A percentile compares a stretch with the other conserved stretches of the same genome.
phyloP scores from a whole-genome alignment of 2,329 filamentous ascomycete genomes.

The Amylocarpus encephaloides region DNA sequence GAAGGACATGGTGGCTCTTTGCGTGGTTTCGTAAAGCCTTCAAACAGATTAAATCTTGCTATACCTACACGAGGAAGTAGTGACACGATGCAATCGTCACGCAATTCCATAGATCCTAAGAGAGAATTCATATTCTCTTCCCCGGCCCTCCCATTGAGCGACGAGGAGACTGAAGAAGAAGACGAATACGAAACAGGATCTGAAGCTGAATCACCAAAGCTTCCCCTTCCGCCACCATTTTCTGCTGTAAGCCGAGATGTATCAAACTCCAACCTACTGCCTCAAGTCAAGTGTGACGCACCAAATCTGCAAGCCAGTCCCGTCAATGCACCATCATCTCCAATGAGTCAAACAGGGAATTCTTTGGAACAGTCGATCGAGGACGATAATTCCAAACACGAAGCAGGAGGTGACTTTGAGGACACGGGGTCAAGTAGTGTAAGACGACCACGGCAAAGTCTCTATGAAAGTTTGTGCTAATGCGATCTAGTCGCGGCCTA shows the following conservation, averaged over 20 bases:
- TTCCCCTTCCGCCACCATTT: constrained; percentile 28
- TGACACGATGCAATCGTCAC: neutral
- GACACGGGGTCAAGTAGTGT: too few species aligned
- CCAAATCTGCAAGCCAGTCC: neutral
- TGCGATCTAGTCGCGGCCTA: constrained; percentile 7
- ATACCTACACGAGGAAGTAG: neutral
- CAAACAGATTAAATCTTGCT: constrained; percentile 3
- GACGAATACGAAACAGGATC: neutral
- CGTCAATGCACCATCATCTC: neutral
- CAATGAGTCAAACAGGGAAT: neutral
- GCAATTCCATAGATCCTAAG: neutral
- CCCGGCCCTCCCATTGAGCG: neutral
- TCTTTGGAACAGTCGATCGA: neutral
- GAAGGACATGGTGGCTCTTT: constrained; percentile 26
- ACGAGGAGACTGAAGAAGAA: neutral
- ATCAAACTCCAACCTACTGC: constrained; percentile 19
- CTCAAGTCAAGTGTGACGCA: constrained; percentile 2
- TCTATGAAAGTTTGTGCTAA: neutral
- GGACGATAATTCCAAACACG: neutral
- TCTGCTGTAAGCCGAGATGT: constrained; percentile 22
- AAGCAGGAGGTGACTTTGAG: too few species aligned
- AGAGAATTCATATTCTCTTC: constrained; percentile 15
- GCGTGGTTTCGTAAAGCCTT: constrained; percentile 17
- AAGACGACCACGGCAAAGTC: too few species aligned
- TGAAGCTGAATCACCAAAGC: neutral